Evolutionary conservation across 139 green algal genomes (phyloP), one percentile per base, ranked within the genome.

Genomic region (Chlamydomonas schloesseri): DNA sequence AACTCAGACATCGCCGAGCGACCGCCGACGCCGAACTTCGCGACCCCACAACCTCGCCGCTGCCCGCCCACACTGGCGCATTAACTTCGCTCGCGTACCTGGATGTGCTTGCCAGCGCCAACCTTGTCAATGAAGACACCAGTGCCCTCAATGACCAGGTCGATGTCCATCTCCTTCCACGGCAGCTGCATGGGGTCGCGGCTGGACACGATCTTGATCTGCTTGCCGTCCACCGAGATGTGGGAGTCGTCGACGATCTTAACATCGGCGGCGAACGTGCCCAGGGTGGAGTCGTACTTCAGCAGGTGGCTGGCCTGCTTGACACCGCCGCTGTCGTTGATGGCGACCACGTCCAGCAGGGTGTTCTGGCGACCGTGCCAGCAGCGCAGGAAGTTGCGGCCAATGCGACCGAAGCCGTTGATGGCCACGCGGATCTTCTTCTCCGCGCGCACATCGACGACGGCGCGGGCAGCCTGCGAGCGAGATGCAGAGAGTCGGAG

Each of bases 231-330:
- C 46, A 99, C 95, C 64, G 90, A 93, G 87, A 99, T 95, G 90
- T 90, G 91, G 74, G 84, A 88, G 89, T 99, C 97, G 87, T 97
- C 96, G n/a, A 97, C 91, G 68, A 93, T 87, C 95, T 99, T 97
- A 46, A 99, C 96, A 37, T 99, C 97, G 60, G 96, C 96, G 62
- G 92, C 75, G 93, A 99, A 99, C 29, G 95, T 98, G 77, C 98
- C 98, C 77, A 99, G 95, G 76, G 97, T 99, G 84, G 97, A 98
- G 93, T 99, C 98, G 91, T 99, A 99, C 96, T 99, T 99, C 74
- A 99, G 94, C 93, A 99, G 94, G 96, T 99, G 97, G 82, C 90
- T 94, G 69, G 97, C 97, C 96, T 99, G 97, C 94, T 98, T 99
- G 34, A 98, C 96, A 89, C 95, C 98, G 82, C 97, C 97, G 79